These are phyloP conservation scores for Microdochium bolleyi DNA, from an alignment of 2,329 filamentous ascomycete genomes.

Conservation along the genomic window DNA sequence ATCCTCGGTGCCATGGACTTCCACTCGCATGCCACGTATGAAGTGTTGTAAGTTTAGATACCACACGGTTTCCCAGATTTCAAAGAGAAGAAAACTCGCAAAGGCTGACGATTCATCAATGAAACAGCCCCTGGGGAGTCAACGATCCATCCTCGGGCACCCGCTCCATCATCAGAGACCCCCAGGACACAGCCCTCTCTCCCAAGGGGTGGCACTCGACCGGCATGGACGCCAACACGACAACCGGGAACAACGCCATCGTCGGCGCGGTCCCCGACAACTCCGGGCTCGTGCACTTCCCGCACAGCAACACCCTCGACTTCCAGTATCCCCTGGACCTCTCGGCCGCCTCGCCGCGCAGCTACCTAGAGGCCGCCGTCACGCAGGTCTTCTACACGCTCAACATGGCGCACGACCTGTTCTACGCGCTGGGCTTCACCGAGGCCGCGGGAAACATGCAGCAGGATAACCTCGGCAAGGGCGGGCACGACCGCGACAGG, in stretches of 20 bases:
- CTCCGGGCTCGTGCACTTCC: constrained; percentile 34
- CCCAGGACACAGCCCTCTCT: constrained; percentile 30
- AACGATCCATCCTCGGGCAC: constrained; percentile 39
- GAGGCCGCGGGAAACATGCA: constrained; percentile 49
- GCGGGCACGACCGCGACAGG: constrained; percentile 36
- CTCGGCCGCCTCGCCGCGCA: constrained; percentile 14
- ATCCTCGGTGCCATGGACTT: constrained; percentile 43
- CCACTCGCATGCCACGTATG: constrained; percentile 38
- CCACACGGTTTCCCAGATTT: not conserved
- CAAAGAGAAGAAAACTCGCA: not conserved
- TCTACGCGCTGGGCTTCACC: constrained; percentile 43
- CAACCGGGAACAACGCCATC: constrained; percentile 38
- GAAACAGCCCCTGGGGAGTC: constrained; percentile 31
- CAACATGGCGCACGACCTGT: constrained; percentile 46
- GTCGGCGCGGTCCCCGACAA: constrained; percentile 45
- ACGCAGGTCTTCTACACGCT: constrained; percentile 48
- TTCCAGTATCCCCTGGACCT: constrained; percentile 32
- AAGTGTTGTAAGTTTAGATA: constrained; percentile 33
- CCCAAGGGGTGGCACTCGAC: constrained; percentile 37
- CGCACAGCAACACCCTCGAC: constrained; percentile 23
- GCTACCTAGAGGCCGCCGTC: constrained; percentile 40
- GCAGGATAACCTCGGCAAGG: constrained; percentile 38
- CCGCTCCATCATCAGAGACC: constrained; percentile 31
- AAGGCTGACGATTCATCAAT: not conserved
- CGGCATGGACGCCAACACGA: constrained; percentile 22